A percentile compares a stretch with the other conserved stretches of the same genome.
phyloP scores from a whole-genome alignment of 345 rosid species.

The Crucihimalaya himalaica region DNA sequence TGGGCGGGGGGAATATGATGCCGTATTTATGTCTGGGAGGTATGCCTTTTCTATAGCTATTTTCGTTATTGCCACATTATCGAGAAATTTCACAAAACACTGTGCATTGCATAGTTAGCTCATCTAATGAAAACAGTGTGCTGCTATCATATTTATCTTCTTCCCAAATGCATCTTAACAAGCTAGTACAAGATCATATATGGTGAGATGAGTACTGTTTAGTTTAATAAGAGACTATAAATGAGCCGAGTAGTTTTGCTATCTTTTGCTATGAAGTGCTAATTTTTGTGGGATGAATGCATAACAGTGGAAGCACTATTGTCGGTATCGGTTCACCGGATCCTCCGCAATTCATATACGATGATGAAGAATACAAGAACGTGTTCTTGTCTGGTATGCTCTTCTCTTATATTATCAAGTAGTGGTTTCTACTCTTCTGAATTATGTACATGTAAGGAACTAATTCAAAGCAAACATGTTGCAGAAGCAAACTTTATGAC shows the following conservation, averaged over 20 bases:
- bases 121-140: slow-evolving; percentile 1
- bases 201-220: not conserved
- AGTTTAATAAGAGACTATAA: not conserved
- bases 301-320: slow-evolving; percentile 87
- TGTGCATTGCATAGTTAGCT: not conserved
- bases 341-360: slow-evolving; percentile 83
- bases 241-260: not conserved
- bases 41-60: slow-evolving; percentile 34
- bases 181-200: not conserved
- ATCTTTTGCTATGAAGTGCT: not conserved
- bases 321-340: slow-evolving; percentile 94
- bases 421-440: not conserved
- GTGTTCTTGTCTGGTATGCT: slow-evolving; percentile 83
- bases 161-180: not conserved
- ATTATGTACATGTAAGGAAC: slow-evolving; percentile 4
- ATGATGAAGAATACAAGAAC: slow-evolving; percentile 76
- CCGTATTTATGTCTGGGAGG: slow-evolving; percentile 99
- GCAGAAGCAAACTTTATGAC: slow-evolving; percentile 88
- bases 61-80: not conserved
- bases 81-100: not conserved
- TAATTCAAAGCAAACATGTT: slow-evolving; percentile 11
- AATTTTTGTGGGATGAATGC: slow-evolving; percentile 15
- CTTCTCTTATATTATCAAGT: slow-evolving; percentile 3
- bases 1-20: slow-evolving; percentile 83
- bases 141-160: not conserved